These are phyloP conservation scores for Hypsizygus marmoreus DNA, from an alignment of 768 basidiomycete genomes.

Conservation along the genomic window DNA sequence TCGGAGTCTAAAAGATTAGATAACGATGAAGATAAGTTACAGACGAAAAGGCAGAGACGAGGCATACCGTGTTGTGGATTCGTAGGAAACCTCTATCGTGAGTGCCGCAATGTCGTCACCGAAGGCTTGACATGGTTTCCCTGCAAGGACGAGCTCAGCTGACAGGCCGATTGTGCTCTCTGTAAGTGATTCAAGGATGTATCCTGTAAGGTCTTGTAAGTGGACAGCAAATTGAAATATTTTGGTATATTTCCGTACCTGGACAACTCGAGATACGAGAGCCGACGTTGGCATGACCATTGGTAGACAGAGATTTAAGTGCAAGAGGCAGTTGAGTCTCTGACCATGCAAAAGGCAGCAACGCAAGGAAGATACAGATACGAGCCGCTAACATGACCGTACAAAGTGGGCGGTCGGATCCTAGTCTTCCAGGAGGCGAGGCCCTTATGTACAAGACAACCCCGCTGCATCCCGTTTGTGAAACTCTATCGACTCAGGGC, in stretches of 20 bases:
- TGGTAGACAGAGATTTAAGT: background rate
- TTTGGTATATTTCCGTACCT: background rate
- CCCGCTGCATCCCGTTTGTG: too few species aligned
- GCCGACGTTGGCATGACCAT: constrained; percentile 11
- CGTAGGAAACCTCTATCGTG: constrained; percentile 68
- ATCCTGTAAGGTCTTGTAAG: constrained; percentile 41
- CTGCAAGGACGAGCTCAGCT: constrained; percentile 56
- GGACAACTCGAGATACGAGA: constrained; percentile 15
- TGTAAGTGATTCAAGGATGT: constrained; percentile 45
- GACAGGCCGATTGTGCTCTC: constrained; percentile 51
- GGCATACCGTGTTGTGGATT: constrained; percentile 50
- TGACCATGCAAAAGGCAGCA: constrained; percentile 10
- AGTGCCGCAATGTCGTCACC: constrained; percentile 59
- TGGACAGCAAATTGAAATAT: background rate
- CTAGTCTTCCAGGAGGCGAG: background rate
- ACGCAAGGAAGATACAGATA: constrained; percentile 2
- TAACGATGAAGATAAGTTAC: too few species aligned
- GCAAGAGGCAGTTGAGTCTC: constrained; percentile 8
- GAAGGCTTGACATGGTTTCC: constrained; percentile 64
- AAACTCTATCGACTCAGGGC: too few species aligned
- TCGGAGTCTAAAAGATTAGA: constrained; percentile 67
- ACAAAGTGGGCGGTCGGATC: background rate
- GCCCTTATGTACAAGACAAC: constrained; percentile 5
- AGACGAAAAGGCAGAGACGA: too few species aligned
- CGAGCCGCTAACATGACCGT: constrained; percentile 5